Conservation (phyloP, 2,329 filamentous ascomycete species). For the Botryotinia globosa region DNA sequence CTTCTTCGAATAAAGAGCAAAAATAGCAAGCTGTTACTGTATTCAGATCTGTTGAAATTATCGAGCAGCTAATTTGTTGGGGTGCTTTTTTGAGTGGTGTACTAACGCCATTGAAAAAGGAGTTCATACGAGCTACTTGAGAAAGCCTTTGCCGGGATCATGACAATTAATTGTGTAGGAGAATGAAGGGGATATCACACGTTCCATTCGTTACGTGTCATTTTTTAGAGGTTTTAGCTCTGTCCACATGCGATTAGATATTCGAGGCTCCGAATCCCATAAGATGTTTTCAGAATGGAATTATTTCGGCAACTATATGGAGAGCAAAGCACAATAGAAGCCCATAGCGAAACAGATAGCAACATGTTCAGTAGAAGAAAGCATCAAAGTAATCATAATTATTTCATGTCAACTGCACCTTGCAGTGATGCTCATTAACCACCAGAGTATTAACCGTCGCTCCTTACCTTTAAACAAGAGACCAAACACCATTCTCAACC, state of each 20-base stretch:
- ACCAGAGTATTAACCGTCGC: neutral
- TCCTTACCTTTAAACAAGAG: slow-evolving; percentile 45
- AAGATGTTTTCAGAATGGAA: neutral
- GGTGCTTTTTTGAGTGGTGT: neutral
- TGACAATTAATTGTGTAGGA: neutral
- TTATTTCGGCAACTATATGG: neutral
- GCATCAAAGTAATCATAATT: neutral
- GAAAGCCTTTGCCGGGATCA: neutral
- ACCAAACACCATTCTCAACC: slow-evolving; percentile 64
- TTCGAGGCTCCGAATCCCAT: neutral
- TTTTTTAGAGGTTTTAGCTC: neutral
- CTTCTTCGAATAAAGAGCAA: neutral
- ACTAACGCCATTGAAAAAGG: neutral
- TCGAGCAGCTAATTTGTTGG: neutral
- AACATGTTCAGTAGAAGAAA: neutral
- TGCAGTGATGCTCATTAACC: neutral
- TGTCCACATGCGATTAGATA: neutral
- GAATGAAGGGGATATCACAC: neutral
- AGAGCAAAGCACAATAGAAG: neutral
- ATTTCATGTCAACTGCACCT: neutral
- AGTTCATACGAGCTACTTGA: neutral
- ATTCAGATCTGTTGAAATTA: neutral
- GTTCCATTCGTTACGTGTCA: neutral
- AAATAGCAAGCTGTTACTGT: neutral
- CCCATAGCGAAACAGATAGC: neutral